phyloP scores from a whole-genome alignment of 1,284 basidiomycete genomes.

The Boletellus deceptivus region DNA sequence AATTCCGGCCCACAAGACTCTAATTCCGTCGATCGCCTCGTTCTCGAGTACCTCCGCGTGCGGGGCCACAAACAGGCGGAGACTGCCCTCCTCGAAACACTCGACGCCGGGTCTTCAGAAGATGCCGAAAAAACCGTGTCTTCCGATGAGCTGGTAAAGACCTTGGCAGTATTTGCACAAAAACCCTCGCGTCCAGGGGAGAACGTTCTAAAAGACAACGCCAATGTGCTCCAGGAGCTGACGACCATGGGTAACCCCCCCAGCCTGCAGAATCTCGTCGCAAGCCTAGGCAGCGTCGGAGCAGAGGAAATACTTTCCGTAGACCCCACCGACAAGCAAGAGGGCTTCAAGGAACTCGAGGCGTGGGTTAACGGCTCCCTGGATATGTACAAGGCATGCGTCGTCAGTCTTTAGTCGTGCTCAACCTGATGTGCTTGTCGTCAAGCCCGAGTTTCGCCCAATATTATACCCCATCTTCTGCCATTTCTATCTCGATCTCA shows the following conservation, averaged over 20 bases:
- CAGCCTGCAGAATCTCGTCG: conserved; percentile 71
- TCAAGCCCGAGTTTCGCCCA: conserved; percentile 87
- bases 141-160: conserved; percentile 64
- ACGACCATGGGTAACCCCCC: conserved; percentile 60
- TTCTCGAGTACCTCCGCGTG: conserved; percentile 82
- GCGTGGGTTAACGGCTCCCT: conserved; percentile 91
- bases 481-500: conserved; percentile 94
- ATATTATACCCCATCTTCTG: conserved; percentile 96
- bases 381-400: conserved; percentile 76
- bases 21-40: conserved; percentile 54
- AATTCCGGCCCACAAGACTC: conserved; percentile 36
- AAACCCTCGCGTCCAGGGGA: conserved; percentile 63
- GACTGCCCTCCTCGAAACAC: conserved; percentile 62
- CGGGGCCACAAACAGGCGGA: conserved; percentile 81
- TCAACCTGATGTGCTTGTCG: conserved; percentile 10
- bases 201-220: conserved; percentile 63
- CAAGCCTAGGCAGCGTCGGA: conserved; percentile 71
- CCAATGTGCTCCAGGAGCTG: conserved; percentile 64
- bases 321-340: conserved; percentile 88
- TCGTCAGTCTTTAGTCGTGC: conserved; percentile 4
- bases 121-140: conserved; percentile 50
- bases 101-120: conserved; percentile 55
- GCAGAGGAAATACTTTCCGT: conserved; percentile 80
- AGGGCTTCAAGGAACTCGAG: conserved; percentile 85
- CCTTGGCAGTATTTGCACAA: conserved; percentile 62